Conservation (phyloP, 495 filamentous ascomycete genomes). For the Amorphotheca resinae region DNA sequence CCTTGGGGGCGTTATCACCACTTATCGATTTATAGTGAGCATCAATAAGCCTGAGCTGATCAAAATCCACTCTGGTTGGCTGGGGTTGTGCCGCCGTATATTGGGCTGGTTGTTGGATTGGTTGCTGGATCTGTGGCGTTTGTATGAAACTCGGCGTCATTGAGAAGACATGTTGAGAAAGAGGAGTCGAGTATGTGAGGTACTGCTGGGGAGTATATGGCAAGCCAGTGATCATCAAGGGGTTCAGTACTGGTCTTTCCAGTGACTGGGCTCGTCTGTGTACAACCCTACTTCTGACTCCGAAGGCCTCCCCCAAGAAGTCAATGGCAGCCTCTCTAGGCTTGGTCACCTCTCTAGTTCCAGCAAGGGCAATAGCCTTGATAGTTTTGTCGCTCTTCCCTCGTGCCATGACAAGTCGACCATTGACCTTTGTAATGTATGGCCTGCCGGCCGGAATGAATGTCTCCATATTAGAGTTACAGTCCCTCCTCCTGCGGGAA, state of each 20-base stretch:
- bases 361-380: not conserved
- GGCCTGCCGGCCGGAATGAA: constrained; percentile 13
- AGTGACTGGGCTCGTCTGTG: constrained; percentile 9
- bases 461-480: not conserved
- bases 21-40: constrained; percentile 2
- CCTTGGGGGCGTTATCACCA: not conserved
- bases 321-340: constrained; percentile 2
- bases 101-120: not conserved
- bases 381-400: constrained; percentile 6
- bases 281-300: not conserved
- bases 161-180: constrained; percentile 11
- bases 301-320: constrained; percentile 16
- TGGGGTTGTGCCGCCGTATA: not conserved
- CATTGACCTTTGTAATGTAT: constrained; percentile 21
- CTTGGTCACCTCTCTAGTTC: not conserved
- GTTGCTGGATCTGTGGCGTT: not conserved
- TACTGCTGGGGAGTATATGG: constrained; percentile 7
- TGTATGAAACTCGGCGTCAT: not conserved
- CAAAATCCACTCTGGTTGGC: constrained; percentile 6
- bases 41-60: constrained; percentile 9
- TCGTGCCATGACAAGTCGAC: constrained; percentile 20
- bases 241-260: not conserved
- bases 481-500: not conserved
- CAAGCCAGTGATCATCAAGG: constrained; percentile 10
- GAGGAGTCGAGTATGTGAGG: constrained; percentile 3